Evolutionary conservation across 345 rosid species (phyloP).

Genomic region (Camelina sativa): DNA sequence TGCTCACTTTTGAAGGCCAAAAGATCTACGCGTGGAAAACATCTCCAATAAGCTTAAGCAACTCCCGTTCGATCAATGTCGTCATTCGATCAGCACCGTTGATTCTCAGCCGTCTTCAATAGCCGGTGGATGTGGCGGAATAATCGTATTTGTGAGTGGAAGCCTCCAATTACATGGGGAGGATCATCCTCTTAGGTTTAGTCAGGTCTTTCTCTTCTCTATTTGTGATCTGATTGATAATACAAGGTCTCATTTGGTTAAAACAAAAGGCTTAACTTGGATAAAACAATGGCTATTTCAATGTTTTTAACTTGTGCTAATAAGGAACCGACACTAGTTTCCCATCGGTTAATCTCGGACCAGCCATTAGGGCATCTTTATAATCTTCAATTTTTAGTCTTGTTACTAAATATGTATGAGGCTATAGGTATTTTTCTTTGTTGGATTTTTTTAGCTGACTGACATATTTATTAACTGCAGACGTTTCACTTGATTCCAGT

Average conservation of each 20-base stretch:
- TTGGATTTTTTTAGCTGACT: background rate
- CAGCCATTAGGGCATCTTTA: too few relatives aligned
- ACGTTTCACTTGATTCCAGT: slow-evolving; percentile 74
- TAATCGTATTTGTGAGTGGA: slow-evolving; percentile 80
- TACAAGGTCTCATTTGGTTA: slow-evolving; percentile 5
- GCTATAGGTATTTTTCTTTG: too few relatives aligned
- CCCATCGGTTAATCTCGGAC: background rate
- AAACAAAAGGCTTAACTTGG: background rate
- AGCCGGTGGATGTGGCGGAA: slow-evolving; percentile 56
- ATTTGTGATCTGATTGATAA: background rate
- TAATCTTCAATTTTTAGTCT: background rate
- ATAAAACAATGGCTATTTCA: background rate
- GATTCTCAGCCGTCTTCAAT: slow-evolving; percentile 77
- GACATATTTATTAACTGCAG: slow-evolving; percentile 44
- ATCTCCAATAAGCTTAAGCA: slow-evolving; percentile 64
- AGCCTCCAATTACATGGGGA: slow-evolving; percentile 72
- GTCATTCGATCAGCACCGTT: slow-evolving; percentile 66
- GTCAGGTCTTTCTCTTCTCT: slow-evolving; percentile 62
- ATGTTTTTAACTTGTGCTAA: background rate
- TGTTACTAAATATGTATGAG: background rate
- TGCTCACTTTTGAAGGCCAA: slow-evolving; percentile 87
- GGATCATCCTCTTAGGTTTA: slow-evolving; percentile 69
- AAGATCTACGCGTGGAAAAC: slow-evolving; percentile 52
- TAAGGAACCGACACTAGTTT: background rate
- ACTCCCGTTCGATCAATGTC: slow-evolving; percentile 76